phyloP scores from a whole-genome alignment of 257 asterid species.

The Phtheirospermum japonicum region DNA sequence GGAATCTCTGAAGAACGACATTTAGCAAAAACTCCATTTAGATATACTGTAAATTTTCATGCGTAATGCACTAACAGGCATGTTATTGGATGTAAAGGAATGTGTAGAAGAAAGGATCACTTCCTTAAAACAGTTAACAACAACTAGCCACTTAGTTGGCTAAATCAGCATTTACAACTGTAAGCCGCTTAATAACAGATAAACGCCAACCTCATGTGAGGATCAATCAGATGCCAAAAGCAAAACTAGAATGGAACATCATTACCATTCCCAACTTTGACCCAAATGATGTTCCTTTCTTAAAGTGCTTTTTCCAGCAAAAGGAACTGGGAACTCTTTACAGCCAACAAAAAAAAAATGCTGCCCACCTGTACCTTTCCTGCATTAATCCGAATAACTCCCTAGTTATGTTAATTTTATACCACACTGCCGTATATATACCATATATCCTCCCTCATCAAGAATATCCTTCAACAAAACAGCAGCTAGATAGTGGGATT shows the following conservation, averaged over 20 bases:
- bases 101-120: background rate
- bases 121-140: background rate
- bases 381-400: constrained; percentile 1
- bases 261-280: background rate
- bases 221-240: constrained; percentile 1
- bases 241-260: background rate
- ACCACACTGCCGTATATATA: background rate
- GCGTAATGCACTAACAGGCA: background rate
- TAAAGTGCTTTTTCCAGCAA: background rate
- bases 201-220: background rate
- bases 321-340: too few relatives aligned
- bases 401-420: background rate
- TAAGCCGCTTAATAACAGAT: background rate
- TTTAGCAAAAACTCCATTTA: background rate
- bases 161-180: constrained; percentile 3
- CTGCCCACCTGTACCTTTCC: too few relatives aligned
- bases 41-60: background rate
- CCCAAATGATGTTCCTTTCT: background rate
- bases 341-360: too few relatives aligned
- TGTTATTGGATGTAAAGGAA: background rate
- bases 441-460: background rate
- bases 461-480: background rate
- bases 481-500: background rate
- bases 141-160: background rate
- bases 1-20: background rate